Percentiles rank a stretch among this genome's conserved stretches.
Evolutionary conservation across 2,329 filamentous ascomycete species (phyloP).

Genomic region (Fusarium marasasianum): DNA sequence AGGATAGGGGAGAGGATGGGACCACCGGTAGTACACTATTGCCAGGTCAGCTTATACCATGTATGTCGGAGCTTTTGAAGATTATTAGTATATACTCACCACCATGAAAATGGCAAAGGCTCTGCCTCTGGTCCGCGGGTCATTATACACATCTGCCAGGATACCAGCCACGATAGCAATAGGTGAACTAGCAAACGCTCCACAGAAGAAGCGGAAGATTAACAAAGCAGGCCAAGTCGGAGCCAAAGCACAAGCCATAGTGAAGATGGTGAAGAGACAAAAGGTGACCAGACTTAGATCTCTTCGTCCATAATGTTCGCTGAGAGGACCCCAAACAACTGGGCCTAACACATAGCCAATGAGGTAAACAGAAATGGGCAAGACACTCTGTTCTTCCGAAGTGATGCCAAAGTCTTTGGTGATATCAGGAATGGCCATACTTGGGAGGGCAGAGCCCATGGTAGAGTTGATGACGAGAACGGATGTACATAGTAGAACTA

Average conservation of each 20-base stretch:
- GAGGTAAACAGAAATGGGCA: conserved; percentile 72
- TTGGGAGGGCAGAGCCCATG: conserved; percentile 71
- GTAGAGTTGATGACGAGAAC: conserved; percentile 73
- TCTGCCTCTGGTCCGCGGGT: conserved; percentile 61
- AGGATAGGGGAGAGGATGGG: conserved; percentile 73
- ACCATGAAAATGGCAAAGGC: conserved; percentile 73
- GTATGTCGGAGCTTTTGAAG: neutral
- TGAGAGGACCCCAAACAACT: conserved; percentile 71
- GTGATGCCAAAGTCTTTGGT: conserved; percentile 65
- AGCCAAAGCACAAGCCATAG: conserved; percentile 65
- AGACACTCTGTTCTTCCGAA: conserved; percentile 54
- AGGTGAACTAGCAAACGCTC: conserved; percentile 64
- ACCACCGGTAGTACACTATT: conserved; percentile 69
- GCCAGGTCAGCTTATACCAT: conserved; percentile 15
- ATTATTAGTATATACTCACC: conserved; percentile 49
- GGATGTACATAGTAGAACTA: conserved; percentile 64
- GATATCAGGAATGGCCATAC: conserved; percentile 69
- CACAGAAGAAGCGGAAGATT: conserved; percentile 64
- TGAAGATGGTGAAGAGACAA: conserved; percentile 59
- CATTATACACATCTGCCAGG: conserved; percentile 72
- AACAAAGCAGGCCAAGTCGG: conserved; percentile 63
- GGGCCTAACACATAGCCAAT: conserved; percentile 71
- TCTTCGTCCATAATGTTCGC: conserved; percentile 70
- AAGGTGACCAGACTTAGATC: conserved; percentile 58
- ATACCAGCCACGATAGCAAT: conserved; percentile 71